A percentile compares a stretch with the other conserved stretches of the same genome.
Evolutionary conservation across 2,329 filamentous ascomycete genomes (phyloP).

Genomic region (Bipolaris oryzae): DNA sequence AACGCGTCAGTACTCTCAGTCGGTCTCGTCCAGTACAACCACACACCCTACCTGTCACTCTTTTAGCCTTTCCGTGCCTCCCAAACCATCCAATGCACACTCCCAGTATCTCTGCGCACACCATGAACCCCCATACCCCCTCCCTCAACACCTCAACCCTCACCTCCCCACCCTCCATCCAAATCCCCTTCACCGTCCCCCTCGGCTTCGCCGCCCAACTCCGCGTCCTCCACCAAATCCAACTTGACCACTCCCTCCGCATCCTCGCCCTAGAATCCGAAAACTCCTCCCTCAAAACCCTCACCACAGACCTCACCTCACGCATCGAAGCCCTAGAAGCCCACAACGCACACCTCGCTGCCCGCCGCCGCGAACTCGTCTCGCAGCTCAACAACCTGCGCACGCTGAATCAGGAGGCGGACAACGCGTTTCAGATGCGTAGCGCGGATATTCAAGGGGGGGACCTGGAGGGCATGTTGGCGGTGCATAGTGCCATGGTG

Average conservation of each 20-base stretch:
- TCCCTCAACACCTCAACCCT: background rate
- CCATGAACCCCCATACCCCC: background rate
- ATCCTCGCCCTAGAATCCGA: constrained; percentile 20
- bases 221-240: constrained; percentile 17
- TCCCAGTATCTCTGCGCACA: background rate
- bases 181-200: constrained; percentile 7
- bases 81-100: too few relatives aligned
- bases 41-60: background rate
- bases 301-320: background rate
- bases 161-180: too few relatives aligned
- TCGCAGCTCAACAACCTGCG: constrained; percentile 23
- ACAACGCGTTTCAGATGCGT: constrained; percentile 25
- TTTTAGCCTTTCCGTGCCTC: background rate
- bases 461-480: constrained; percentile 30
- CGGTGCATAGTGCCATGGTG: constrained; percentile 14
- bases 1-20: background rate
- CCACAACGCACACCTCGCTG: constrained; percentile 6
- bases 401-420: constrained; percentile 25
- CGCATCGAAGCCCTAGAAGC: constrained; percentile 23
- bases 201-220: constrained; percentile 26
- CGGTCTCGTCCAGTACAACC: background rate
- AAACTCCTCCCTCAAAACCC: constrained; percentile 15
- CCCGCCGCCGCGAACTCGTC: constrained; percentile 26
- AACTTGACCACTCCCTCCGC: constrained; percentile 11
- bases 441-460: constrained; percentile 22